Conservation (phyloP, 2,329 filamentous ascomycete genomes). For the Paraconiothyrium brasiliense region DNA sequence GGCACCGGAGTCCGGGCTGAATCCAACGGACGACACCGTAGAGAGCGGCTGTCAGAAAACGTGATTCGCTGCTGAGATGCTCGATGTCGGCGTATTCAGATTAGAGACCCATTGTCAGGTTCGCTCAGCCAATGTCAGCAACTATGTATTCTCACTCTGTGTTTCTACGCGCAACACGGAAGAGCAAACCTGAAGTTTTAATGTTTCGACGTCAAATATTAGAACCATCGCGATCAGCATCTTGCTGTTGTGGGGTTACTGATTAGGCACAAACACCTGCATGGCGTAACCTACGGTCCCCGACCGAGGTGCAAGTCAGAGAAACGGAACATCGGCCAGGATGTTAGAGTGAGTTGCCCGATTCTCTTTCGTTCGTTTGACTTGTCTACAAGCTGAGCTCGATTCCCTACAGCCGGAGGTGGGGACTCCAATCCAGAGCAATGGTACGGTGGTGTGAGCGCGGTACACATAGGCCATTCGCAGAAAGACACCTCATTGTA, state of each 20-base stretch:
- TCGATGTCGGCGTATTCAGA: conserved; percentile 4
- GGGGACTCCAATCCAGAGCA: neutral
- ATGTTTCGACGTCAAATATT: neutral
- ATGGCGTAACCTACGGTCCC: neutral
- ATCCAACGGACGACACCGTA: neutral
- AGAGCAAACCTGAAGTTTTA: neutral
- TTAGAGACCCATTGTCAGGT: neutral
- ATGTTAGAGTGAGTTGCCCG: neutral
- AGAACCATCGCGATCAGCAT: neutral
- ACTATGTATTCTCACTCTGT: neutral
- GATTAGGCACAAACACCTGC: neutral
- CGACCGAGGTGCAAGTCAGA: conserved; percentile 4
- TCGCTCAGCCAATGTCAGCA: conserved; percentile 1
- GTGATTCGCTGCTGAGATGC: neutral
- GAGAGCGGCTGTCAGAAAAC: conserved; percentile 1
- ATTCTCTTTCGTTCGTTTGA: neutral
- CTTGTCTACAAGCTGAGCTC: neutral
- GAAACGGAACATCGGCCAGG: neutral
- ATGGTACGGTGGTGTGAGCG: conserved; percentile 5
- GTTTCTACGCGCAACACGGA: neutral
- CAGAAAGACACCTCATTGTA: neutral
- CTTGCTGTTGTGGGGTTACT: neutral
- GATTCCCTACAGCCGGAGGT: neutral
- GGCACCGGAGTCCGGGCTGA: neutral
- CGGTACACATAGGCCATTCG: neutral